Evolutionary conservation across 305 asterid species (phyloP), one percentile per base, ranked within the genome.

Genomic region (Lippia alba): DNA sequence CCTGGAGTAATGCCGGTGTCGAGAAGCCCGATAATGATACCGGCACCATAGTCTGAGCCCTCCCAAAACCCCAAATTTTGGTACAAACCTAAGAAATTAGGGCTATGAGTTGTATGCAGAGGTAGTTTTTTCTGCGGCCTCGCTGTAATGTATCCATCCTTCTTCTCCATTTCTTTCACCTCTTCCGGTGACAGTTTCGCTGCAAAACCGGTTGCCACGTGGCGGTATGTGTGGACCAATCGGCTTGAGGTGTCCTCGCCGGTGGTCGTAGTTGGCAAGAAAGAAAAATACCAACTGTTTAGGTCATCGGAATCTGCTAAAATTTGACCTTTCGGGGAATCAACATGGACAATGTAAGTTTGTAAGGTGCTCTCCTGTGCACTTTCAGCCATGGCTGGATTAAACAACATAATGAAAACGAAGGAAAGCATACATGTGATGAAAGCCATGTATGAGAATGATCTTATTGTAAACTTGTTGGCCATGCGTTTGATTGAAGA

Each of bases 81-180:
- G 50, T 78, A 45, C 48, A 83, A 56, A 20, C 84, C 86, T 65
- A 82, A 72, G 75, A 85, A 83, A 56, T 66, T 59, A 9, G 88
- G 83, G 20, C 62, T 71, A 53, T 80, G 89, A 33, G 89, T 87
- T 57, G 86, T 87, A 34, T 85, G 87, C 51, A 79, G 54, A 33
- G 78, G 24, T 3, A 76, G 40, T 9, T 34, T 75, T 33, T 53
- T 79, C 69, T 79, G 78, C 1, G 72, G 84, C 74, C 76, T 69
- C 8, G 90, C 93, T 0, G 72, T 15, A 14, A 83, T 11, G n/a
- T 83, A 81, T 7, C 86, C 89, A 16, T 81, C 80, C 45, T 55
- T 74, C 17, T 74, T 77, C 76, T 68, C 68, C 82, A 85, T 81
- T 10, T 76, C 87, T 63, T 60, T 24, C 60, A 81, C 84, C 69